phyloP scores from a whole-genome alignment of 805 yeast genomes.

The Wickerhamomyces silvicola region DNA sequence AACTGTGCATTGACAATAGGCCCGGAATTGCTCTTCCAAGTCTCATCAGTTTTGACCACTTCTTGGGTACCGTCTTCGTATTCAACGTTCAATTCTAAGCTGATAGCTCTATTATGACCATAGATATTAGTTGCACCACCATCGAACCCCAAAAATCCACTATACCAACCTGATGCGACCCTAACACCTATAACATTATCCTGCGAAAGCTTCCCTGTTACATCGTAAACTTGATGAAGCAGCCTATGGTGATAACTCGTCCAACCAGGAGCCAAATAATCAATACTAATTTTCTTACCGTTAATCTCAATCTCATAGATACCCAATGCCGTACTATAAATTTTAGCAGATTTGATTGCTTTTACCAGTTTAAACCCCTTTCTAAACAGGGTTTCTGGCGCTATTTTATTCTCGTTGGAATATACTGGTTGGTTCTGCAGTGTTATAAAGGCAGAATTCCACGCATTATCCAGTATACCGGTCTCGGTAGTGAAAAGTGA shows the following conservation, averaged over 20 bases:
- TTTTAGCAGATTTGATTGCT: conserved; percentile 6
- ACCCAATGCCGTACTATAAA: conserved; percentile 12
- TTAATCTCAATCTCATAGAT: conserved; percentile 13
- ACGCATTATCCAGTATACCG: conserved; percentile 9
- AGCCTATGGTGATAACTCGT: conserved; percentile 13
- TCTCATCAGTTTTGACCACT: conserved; percentile 6
- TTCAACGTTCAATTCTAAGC: conserved; percentile 5
- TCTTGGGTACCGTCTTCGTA: conserved; percentile 10
- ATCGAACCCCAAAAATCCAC: conserved; percentile 12
- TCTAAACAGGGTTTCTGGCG: conserved; percentile 11
- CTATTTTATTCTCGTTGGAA: conserved; percentile 5
- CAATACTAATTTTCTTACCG: conserved; percentile 6
- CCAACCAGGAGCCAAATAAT: conserved; percentile 14
- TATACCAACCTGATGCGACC: conserved; percentile 15
- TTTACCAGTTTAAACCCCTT: conserved; percentile 4
- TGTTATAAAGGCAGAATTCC: conserved; percentile 9
- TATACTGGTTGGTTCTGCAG: conserved; percentile 4
- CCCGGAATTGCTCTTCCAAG: conserved; percentile 9
- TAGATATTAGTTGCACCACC: conserved; percentile 13
- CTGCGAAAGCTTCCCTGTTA: conserved; percentile 1
- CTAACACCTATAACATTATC: conserved; percentile 12
- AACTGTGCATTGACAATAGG: conserved; percentile 12
- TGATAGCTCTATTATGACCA: conserved; percentile 9
- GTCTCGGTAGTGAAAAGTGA: neutral
- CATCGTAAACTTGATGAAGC: conserved; percentile 13